Percentiles rank a stretch among this genome's conserved stretches.
These are phyloP conservation scores for Tetracladium setigerum DNA, from an alignment of 495 filamentous ascomycete genomes.

Conservation along the genomic window DNA sequence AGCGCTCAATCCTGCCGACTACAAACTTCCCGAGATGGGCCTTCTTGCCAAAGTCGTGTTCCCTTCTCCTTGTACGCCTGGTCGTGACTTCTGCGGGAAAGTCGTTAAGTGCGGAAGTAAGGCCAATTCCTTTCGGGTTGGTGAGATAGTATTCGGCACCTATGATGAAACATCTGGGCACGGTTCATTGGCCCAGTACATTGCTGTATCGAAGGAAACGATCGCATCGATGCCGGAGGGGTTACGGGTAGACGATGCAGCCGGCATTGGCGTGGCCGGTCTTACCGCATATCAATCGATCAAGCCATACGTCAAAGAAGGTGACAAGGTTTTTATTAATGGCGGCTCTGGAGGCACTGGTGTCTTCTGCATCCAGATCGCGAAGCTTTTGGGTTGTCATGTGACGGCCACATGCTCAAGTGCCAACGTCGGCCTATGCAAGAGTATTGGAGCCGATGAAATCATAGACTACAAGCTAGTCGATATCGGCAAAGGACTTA, in stretches of 20 bases:
- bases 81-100: conserved; percentile 56
- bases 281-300: conserved; percentile 54
- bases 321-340: conserved; percentile 58
- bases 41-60: conserved; percentile 33
- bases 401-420: conserved; percentile 55
- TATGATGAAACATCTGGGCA: conserved; percentile 20
- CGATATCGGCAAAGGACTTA: conserved; percentile 43
- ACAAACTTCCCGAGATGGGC: conserved; percentile 54
- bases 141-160: conserved; percentile 52
- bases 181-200: conserved; percentile 51
- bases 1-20: conserved; percentile 63
- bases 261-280: conserved; percentile 47
- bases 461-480: conserved; percentile 57
- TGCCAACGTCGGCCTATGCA: conserved; percentile 48
- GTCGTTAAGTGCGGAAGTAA: conserved; percentile 35
- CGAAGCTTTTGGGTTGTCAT: conserved; percentile 53
- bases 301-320: conserved; percentile 40
- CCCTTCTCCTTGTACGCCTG: conserved; percentile 44
- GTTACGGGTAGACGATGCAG: conserved; percentile 40
- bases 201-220: conserved; percentile 19
- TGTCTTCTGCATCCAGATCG: conserved; percentile 56
- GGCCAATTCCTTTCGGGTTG: conserved; percentile 28
- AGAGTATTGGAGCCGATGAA: conserved; percentile 55
- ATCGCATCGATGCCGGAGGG: conserved; percentile 39
- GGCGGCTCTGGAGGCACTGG: conserved; percentile 60